Evolutionary conservation across 352 stramenopile species (phyloP).

Genomic region (Plasmopara viticola): DNA sequence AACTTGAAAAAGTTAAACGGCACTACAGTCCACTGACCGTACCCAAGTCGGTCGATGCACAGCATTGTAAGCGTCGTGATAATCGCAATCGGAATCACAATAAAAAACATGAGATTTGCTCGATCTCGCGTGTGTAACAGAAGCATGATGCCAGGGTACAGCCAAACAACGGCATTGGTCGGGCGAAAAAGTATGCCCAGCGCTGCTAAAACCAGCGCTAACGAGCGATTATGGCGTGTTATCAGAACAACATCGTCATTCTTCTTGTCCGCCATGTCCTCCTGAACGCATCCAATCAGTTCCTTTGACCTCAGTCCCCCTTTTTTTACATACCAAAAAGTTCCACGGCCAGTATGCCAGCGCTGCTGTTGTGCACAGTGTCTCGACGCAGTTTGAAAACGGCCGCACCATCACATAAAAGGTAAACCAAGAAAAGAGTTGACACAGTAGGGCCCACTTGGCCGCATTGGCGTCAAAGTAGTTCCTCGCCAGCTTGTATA

Average conservation of each 20-base stretch:
- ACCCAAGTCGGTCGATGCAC: constrained; percentile 66
- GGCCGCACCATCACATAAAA: constrained; percentile 84
- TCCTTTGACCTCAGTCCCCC: background rate
- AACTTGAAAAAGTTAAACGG: constrained; percentile 85
- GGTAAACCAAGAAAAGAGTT: constrained; percentile 79
- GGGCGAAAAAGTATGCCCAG: constrained; percentile 77
- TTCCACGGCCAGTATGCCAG: constrained; percentile 76
- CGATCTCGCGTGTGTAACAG: constrained; percentile 43
- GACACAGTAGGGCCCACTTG: constrained; percentile 69
- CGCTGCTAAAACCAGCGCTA: constrained; percentile 53
- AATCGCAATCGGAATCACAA: constrained; percentile 56
- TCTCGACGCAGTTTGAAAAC: constrained; percentile 85
- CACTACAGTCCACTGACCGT: constrained; percentile 81
- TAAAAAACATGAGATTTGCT: constrained; percentile 30
- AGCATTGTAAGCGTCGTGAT: constrained; percentile 52
- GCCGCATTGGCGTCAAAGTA: constrained; percentile 66
- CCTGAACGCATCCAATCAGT: constrained; percentile 9
- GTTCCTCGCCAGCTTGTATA: constrained; percentile 52
- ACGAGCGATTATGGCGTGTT: constrained; percentile 28
- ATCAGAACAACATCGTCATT: constrained; percentile 12
- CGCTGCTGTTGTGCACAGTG: constrained; percentile 65
- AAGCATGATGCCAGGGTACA: constrained; percentile 57
- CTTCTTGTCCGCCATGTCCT: constrained; percentile 32
- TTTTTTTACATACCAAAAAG: constrained; percentile 36
- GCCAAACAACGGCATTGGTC: constrained; percentile 71